Evolutionary conservation across 345 rosid species (phyloP).

Genomic region (Hibiscus trionum): DNA sequence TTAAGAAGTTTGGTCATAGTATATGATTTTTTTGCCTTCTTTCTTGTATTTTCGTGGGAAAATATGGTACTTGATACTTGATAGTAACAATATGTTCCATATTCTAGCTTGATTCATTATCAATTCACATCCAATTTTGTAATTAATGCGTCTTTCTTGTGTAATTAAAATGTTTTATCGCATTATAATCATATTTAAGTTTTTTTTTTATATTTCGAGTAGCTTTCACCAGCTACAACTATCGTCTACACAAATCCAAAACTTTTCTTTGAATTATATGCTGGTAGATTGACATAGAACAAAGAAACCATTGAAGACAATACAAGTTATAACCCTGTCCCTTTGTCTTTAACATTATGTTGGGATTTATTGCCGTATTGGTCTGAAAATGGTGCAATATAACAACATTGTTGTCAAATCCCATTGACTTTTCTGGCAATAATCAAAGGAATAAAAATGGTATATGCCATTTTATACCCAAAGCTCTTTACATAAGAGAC

Average conservation of each 20-base stretch:
- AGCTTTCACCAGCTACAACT: background rate
- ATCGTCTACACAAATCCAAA: background rate
- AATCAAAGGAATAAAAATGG: background rate
- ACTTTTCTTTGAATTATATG: background rate
- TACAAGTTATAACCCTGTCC: background rate
- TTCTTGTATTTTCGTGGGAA: background rate
- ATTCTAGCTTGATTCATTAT: background rate
- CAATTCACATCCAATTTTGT: background rate
- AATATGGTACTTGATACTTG: background rate
- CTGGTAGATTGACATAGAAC: background rate
- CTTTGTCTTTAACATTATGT: background rate
- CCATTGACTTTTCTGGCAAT: background rate
- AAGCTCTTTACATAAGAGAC: background rate
- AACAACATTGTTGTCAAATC: background rate
- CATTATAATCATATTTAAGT: too few relatives aligned
- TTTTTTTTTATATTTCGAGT: background rate
- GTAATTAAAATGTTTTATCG: background rate
- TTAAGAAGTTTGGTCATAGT: background rate
- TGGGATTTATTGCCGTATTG: background rate
- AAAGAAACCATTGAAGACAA: background rate
- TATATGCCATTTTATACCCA: slow-evolving; percentile 5
- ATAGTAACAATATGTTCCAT: too few relatives aligned
- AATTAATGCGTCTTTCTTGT: background rate
- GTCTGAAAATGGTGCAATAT: background rate
- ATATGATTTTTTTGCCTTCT: background rate